Percentiles rank a stretch among this genome's conserved stretches.
phyloP scores from a whole-genome alignment of 2,329 filamentous ascomycete species.

The Fonsecaea erecta region DNA sequence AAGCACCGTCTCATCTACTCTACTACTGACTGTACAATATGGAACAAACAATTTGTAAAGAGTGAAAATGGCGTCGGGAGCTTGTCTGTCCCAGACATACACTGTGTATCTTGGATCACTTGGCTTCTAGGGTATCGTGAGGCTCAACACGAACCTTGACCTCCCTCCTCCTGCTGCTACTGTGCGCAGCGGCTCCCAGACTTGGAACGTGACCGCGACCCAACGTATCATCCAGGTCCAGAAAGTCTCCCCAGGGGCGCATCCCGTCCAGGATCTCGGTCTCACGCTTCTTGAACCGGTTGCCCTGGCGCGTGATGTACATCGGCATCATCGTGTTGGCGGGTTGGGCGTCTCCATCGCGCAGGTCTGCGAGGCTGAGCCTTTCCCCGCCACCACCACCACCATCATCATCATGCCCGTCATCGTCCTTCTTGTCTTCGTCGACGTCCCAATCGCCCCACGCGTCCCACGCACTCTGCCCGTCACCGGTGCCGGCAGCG shows the following conservation, averaged over 20 bases:
- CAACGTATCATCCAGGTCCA: constrained; percentile 23
- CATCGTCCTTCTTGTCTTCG: constrained; percentile 59
- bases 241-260: constrained; percentile 34
- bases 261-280: constrained; percentile 34
- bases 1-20: constrained; percentile 3
- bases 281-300: constrained; percentile 34
- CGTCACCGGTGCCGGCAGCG: constrained; percentile 41
- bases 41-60: neutral
- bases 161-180: constrained; percentile 14
- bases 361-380: neutral
- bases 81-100: neutral
- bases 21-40: neutral
- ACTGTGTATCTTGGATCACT: neutral
- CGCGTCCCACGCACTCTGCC: constrained; percentile 61
- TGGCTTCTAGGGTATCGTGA: neutral
- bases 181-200: neutral
- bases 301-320: constrained; percentile 27
- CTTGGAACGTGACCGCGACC: neutral
- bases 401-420: constrained; percentile 59
- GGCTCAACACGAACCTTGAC: constrained; percentile 31
- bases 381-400: neutral
- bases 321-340: neutral
- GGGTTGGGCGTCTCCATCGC: neutral
- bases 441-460: constrained; percentile 43
- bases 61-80: neutral